Evolutionary conservation across 2,329 filamentous ascomycete genomes (phyloP), one percentile per base, ranked within the genome.

Genomic region (Fusarium mexicanum): DNA sequence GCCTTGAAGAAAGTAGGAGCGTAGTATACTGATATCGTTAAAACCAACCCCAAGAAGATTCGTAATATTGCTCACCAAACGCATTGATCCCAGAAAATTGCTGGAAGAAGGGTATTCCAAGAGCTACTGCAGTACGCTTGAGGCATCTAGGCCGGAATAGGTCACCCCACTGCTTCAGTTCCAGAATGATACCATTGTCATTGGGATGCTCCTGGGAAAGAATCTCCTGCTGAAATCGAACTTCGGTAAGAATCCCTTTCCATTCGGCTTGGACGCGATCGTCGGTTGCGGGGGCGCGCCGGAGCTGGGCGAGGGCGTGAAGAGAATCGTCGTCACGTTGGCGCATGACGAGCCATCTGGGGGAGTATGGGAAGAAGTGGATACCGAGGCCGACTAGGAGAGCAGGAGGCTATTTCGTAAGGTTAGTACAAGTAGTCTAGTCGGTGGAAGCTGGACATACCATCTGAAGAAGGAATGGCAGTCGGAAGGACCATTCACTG

Each of bases 211-310:
- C 66, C 17, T 35, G 55, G 8, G n/a, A 38, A 17, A 65, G 35
- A 5, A 74, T 35, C 18, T 61, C 80, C 47, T 84, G 75, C 53
- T 87, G 84, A 68, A 88, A 84, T 13, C 83, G 78, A 3, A 86
- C 85, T 64, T 89, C 87, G 2, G 85, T 83, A 2, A 85, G 79
- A 60, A 89, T 89, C 14, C 85, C 86, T 54, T 83, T 82, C 83
- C 83, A 87, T 67, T 89, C 87, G 26, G 82, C 75, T 26, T 85
- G 81, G 0, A 89, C 82, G n/a, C 85, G 79, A 7, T 78, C 70
- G 51, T 89, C 86, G 5, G 77, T 81, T 1, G 75, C 65, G 0
- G 86, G 84, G 3, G 88, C 80, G 13, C 81, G 78, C 4, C 85
- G 82, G 6, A 86, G 79, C 51, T 81, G 81, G 3, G 75, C 77